A percentile compares a stretch with the other conserved stretches of the same genome.
These are phyloP conservation scores for Curvularia verruculosa DNA, from an alignment of 2,329 filamentous ascomycete genomes.

Conservation along the genomic window DNA sequence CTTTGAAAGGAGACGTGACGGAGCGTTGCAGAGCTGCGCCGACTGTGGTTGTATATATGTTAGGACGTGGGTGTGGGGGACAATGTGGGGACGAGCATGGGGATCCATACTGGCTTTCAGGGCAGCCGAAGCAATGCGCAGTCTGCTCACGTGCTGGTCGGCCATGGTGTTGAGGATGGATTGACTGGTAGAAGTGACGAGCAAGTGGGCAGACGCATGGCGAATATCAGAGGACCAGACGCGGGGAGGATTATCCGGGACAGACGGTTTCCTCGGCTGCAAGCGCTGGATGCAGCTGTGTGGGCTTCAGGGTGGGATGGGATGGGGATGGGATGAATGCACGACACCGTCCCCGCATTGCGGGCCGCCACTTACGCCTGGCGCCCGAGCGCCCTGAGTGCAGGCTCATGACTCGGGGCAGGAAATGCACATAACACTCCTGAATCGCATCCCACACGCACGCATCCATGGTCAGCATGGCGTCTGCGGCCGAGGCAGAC, in stretches of 20 bases:
- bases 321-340: too few relatives aligned
- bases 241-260: slow-evolving; percentile 8
- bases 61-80: neutral
- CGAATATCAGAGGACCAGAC: neutral
- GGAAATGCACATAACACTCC: slow-evolving; percentile 10
- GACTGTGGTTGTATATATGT: slow-evolving; percentile 21
- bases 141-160: slow-evolving; percentile 38
- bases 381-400: neutral
- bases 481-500: slow-evolving; percentile 29
- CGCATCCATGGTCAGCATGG: slow-evolving; percentile 26
- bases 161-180: slow-evolving; percentile 25
- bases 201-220: neutral
- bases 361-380: too few relatives aligned
- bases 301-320: too few relatives aligned
- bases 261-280: neutral
- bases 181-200: neutral
- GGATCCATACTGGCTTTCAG: slow-evolving; percentile 38
- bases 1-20: slow-evolving; percentile 47
- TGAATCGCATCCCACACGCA: slow-evolving; percentile 21
- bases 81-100: neutral
- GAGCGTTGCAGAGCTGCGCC: slow-evolving; percentile 43
- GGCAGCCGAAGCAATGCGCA: slow-evolving; percentile 41
- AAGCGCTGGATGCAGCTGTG: neutral
- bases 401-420: slow-evolving; percentile 20
- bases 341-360: too few relatives aligned